Evolutionary conservation across 257 asterid species (phyloP).

Genomic region (Gentiana dahurica): DNA sequence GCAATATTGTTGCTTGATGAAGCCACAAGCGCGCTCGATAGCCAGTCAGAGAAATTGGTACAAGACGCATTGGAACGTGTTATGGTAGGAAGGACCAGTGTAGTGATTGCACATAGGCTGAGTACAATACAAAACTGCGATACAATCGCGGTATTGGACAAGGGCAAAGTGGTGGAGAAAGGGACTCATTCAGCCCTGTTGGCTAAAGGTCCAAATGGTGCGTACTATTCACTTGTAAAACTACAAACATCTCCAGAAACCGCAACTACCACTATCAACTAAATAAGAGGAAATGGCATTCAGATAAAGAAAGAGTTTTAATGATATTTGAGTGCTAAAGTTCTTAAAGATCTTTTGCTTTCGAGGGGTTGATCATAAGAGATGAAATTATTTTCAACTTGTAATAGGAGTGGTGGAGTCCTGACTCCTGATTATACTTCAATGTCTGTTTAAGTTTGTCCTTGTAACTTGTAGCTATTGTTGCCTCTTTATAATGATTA

Average conservation of each 20-base stretch:
- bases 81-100: constrained; percentile 77
- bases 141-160: constrained; percentile 56
- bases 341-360: no score
- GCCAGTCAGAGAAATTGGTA: constrained; percentile 69
- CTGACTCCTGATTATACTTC: no score
- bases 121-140: constrained; percentile 71
- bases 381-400: no score
- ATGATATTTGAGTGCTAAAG: no score
- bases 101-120: constrained; percentile 82
- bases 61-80: constrained; percentile 81
- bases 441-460: no score
- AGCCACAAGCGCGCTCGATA: constrained; percentile 84
- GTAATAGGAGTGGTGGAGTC: no score
- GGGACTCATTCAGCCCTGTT: constrained; percentile 70
- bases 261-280: background rate
- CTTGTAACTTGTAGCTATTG: no score
- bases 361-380: no score
- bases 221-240: constrained; percentile 55
- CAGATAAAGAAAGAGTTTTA: no score
- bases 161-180: constrained; percentile 60
- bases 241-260: constrained; percentile 39
- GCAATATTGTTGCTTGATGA: constrained; percentile 58
- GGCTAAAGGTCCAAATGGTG: constrained; percentile 48
- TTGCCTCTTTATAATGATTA: no score
- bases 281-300: background rate